Percentiles rank a stretch among this genome's conserved stretches.
Evolutionary conservation across 179 eudicot genomes (phyloP).

Genomic region (Silene vulgaris): DNA sequence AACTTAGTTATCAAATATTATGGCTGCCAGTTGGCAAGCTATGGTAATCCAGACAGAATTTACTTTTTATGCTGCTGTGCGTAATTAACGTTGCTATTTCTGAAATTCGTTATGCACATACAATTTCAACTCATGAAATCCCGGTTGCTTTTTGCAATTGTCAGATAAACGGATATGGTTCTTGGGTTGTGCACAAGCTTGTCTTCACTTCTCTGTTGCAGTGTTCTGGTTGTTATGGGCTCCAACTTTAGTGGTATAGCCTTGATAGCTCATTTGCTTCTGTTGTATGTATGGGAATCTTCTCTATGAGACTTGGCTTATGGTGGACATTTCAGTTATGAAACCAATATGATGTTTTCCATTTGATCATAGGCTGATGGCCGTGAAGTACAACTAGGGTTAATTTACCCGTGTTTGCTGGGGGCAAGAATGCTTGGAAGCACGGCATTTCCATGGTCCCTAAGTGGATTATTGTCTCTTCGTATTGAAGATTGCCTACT

Average conservation of each 20-base stretch:
- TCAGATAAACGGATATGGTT: conserved; percentile 78
- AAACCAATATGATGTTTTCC: conserved; percentile 4
- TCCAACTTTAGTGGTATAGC: conserved; percentile 72
- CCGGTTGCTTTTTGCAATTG: conserved; percentile 8
- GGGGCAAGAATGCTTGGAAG: conserved; percentile 92
- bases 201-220: conserved; percentile 63
- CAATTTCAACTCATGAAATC: not conserved
- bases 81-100: not conserved
- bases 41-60: not conserved
- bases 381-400: conserved; percentile 67
- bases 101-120: not conserved
- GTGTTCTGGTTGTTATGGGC: conserved; percentile 92
- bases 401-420: conserved; percentile 84
- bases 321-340: not conserved
- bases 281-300: not conserved
- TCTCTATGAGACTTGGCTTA: conserved; percentile 6
- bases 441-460: conserved; percentile 73
- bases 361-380: conserved; percentile 76
- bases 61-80: not conserved
- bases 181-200: conserved; percentile 71
- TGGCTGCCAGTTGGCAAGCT: conserved; percentile 5
- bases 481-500: conserved; percentile 69
- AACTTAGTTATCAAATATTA: not conserved
- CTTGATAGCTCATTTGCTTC: conserved; percentile 12
- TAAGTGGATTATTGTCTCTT: conserved; percentile 48